Conservation (phyloP, 768 basidiomycete genomes). For the Lactarius hengduanensis region DNA sequence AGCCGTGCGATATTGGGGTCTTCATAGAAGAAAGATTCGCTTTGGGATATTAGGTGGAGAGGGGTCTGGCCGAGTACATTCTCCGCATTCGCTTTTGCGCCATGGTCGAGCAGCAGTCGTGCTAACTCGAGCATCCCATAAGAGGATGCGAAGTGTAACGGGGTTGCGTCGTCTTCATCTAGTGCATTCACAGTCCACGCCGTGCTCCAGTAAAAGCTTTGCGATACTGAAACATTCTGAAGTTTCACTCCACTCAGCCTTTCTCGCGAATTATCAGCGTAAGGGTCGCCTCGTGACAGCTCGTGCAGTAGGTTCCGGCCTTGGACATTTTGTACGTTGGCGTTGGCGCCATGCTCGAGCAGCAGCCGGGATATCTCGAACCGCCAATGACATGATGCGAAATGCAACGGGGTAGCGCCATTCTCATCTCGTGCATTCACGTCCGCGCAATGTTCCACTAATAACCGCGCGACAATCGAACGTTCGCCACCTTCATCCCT, state of each 20-base stretch:
- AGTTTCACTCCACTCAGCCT: neutral
- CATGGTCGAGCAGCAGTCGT: neutral
- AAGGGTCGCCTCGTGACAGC: neutral
- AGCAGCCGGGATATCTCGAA: neutral
- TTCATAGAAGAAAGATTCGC: no score
- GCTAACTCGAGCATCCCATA: neutral
- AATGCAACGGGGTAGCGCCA: neutral
- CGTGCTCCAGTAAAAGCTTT: neutral
- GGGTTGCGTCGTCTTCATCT: neutral
- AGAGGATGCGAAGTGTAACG: neutral
- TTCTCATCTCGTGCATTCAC: neutral
- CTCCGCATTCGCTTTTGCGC: neutral
- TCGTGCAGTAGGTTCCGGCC: neutral
- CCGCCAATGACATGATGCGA: neutral
- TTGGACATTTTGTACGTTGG: neutral
- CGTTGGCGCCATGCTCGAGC: neutral
- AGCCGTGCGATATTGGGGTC: no score
- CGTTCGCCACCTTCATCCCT: neutral
- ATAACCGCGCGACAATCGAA: neutral
- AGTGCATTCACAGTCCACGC: neutral
- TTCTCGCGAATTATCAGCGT: neutral
- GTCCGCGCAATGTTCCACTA: neutral
- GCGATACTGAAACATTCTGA: neutral
- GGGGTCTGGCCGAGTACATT: neutral
- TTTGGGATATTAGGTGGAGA: neutral